Evolutionary conservation across 805 yeast species (phyloP).

Genomic region (Candida ipomoeae): DNA sequence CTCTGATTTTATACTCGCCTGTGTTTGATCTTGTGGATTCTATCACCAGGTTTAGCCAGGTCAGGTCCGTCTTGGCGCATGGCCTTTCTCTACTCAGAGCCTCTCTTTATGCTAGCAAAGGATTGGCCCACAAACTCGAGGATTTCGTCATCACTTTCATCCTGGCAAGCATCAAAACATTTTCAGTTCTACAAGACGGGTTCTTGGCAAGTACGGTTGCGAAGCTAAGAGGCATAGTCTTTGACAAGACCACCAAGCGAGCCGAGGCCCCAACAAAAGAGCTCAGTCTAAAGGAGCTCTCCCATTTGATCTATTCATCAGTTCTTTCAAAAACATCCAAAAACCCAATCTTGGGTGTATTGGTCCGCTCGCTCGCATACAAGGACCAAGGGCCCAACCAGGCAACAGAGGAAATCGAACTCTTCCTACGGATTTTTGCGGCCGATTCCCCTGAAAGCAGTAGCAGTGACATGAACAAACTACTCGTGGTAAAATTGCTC

Average conservation of each 20-base stretch:
- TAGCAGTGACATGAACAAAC: constrained; percentile 18
- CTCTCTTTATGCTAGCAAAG: background rate
- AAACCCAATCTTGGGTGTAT: constrained; percentile 1
- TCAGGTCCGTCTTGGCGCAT: constrained; percentile 18
- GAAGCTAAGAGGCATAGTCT: constrained; percentile 13
- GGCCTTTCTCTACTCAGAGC: constrained; percentile 8
- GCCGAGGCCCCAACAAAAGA: background rate
- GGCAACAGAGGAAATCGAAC: constrained; percentile 12
- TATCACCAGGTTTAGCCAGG: constrained; percentile 14
- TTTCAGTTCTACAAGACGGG: constrained; percentile 9
- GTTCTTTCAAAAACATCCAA: background rate
- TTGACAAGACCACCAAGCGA: constrained; percentile 7
- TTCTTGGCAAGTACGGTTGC: constrained; percentile 15
- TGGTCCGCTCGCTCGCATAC: constrained; percentile 8
- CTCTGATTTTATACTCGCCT: constrained; percentile 14
- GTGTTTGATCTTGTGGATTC: constrained; percentile 19
- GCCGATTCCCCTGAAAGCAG: background rate
- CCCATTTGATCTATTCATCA: constrained; percentile 2
- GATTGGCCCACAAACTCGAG: constrained; percentile 9
- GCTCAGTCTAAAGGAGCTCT: background rate
- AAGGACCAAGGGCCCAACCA: constrained; percentile 18
- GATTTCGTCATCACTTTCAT: constrained; percentile 2
- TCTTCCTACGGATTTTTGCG: constrained; percentile 17
- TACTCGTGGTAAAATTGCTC: constrained; percentile 20
- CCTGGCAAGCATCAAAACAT: constrained; percentile 3